Evolutionary conservation across 768 basidiomycete genomes (phyloP), one percentile per base, ranked within the genome.

Genomic region (Boletus patriciae): DNA sequence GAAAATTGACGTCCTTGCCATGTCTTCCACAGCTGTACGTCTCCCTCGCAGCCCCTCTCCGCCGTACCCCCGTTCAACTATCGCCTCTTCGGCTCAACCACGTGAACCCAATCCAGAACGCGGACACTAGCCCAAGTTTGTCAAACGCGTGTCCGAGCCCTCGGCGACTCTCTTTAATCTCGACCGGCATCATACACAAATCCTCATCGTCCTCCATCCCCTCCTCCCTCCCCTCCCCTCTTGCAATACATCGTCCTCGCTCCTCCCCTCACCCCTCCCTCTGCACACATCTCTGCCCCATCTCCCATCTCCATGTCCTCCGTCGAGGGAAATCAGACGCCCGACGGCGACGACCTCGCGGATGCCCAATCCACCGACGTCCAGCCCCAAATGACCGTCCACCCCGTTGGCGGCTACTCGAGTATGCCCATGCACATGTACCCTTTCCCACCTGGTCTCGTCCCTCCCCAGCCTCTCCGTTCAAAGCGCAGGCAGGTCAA

Each of bases 401-500:
- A 81, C 66, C 77, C 81, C 55, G 75, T 78, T 65, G 71, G 67
- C 51, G 68, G 78, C 43, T 80, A 82, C 70, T 77, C 78, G 23
- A 74, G 75, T 62, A 76, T 83, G 72, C 82, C 79, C 37, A 81
- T 85, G 79, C 86, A 86, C 70, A 85, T 88, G 78, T 89, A 86
- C 72, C 83, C 85, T 47, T 84, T 86, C 74, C 76, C 83, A 52
- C 75, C 79, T 38, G 77, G 78, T 59, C 61, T 77, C 70, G 66
- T 73, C 64, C 65, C 79, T 56, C 62, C 75, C 54, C 78, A 80
- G 60, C 77, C 80, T 23, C 77, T 81, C 58, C 86, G 86, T 61
- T 78, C 87, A 38, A 93, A 93, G 73, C 89, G 91, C 62, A 79
- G 87, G 51, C 91, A 93, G 66, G 92, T 93, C 77, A 93, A 92